A percentile compares a stretch with the other conserved stretches of the same genome.
These are phyloP conservation scores for Chrysoporthe austroafricana DNA, from an alignment of 2,329 filamentous ascomycete genomes.

Conservation along the genomic window DNA sequence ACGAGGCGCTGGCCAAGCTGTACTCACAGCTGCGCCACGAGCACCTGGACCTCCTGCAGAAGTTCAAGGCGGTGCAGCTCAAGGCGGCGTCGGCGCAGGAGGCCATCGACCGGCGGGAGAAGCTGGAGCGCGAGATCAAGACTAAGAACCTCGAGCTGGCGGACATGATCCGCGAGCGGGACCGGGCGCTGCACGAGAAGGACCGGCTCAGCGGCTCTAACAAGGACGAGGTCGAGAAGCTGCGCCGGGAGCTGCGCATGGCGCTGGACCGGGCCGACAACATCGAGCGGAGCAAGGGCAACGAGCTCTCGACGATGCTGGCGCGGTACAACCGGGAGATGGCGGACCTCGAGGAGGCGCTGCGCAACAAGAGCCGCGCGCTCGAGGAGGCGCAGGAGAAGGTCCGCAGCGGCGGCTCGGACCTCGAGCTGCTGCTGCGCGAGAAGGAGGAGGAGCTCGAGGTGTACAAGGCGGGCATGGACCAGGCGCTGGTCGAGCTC, in stretches of 20 bases:
- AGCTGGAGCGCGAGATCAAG: constrained; percentile 96
- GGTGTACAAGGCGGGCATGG: constrained; percentile 97
- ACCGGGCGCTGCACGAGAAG: constrained; percentile 90
- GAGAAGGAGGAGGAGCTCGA: constrained; percentile 98
- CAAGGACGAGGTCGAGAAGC: constrained; percentile 91
- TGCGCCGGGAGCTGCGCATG: constrained; percentile 90
- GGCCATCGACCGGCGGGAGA: constrained; percentile 92
- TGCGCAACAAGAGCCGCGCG: constrained; percentile 84
- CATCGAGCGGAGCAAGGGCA: constrained; percentile 89
- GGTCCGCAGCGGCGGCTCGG: constrained; percentile 78
- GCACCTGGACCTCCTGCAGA: constrained; percentile 91
- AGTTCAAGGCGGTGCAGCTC: constrained; percentile 93
- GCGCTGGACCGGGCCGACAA: constrained; percentile 92
- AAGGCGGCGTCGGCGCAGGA: constrained; percentile 97
- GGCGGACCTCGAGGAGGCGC: constrained; percentile 90
- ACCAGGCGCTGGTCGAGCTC: constrained; percentile 89
- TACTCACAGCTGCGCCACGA: constrained; percentile 96
- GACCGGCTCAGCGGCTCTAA: constrained; percentile 84
- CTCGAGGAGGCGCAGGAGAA: constrained; percentile 83
- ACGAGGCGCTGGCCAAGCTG: constrained; percentile 93
- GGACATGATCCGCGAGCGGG: constrained; percentile 97
- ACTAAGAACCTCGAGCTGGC: constrained; percentile 99
- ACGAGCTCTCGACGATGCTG: constrained; percentile 91
- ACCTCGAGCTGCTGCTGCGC: constrained; percentile 81
- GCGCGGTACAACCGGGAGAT: constrained; percentile 97